These are phyloP conservation scores for Tulasnella sp. DNA, from an alignment of 768 basidiomycete species.

Conservation along the genomic window DNA sequence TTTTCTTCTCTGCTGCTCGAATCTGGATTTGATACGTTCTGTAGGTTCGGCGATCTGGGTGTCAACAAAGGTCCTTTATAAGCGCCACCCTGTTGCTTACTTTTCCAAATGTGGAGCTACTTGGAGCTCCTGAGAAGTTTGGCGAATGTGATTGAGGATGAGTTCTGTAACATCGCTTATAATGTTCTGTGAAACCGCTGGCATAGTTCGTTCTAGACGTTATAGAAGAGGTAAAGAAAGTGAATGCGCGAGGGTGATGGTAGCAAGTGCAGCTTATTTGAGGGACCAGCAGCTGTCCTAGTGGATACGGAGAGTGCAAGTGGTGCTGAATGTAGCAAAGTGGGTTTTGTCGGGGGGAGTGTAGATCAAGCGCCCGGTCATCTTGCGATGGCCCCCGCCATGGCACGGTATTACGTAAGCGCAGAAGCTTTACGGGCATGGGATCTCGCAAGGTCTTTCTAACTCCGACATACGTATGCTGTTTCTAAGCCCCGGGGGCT, in stretches of 20 bases:
- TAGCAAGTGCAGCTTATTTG: not conserved
- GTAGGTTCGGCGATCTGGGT: not conserved
- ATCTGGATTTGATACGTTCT: not conserved
- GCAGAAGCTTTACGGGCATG: too few relatives aligned
- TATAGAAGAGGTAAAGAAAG: not conserved
- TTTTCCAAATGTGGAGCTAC: too few relatives aligned
- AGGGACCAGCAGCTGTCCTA: too few relatives aligned
- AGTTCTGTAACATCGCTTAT: not conserved
- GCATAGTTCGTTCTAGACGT: not conserved
- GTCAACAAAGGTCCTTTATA: not conserved
- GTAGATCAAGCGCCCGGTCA: too few relatives aligned
- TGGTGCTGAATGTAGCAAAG: too few relatives aligned
- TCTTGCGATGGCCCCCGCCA: too few relatives aligned
- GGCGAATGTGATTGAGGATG: not conserved
- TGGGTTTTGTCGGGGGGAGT: too few relatives aligned
- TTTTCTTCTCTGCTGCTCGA: not conserved
- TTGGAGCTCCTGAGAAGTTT: not conserved
- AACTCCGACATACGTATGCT: too few relatives aligned
- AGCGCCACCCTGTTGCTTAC: not conserved
- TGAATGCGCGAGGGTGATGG: not conserved
- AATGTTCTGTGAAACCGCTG: not conserved
- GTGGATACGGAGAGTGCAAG: too few relatives aligned
- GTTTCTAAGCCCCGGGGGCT: too few relatives aligned
- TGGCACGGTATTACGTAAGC: too few relatives aligned
- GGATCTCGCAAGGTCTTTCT: too few relatives aligned